Conservation (phyloP, 208 protist species). For the Crithidia mellificae region DNA sequence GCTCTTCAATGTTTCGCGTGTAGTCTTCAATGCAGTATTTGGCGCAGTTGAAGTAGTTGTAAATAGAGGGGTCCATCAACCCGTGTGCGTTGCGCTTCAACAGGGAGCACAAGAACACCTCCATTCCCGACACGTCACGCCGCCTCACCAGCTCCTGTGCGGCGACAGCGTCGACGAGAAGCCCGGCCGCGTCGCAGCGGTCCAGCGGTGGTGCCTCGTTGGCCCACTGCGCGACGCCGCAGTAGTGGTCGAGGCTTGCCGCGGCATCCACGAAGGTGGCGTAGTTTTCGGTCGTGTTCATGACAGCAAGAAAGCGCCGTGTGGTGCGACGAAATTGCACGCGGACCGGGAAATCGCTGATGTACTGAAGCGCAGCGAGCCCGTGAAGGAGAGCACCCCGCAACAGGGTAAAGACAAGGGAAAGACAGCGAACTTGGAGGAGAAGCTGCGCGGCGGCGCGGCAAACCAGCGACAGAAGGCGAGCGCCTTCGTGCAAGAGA, state of each 20-base stretch:
- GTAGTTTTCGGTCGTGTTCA: constrained; percentile 58
- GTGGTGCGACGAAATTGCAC: constrained; percentile 45
- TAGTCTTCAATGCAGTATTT: constrained; percentile 59
- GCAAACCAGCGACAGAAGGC: neutral
- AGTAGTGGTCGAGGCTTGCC: constrained; percentile 41
- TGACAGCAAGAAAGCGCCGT: constrained; percentile 47
- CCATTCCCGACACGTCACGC: constrained; percentile 33
- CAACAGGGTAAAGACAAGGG: neutral
- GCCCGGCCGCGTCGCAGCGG: constrained; percentile 38
- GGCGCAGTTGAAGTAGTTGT: constrained; percentile 49
- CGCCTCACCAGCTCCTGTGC: constrained; percentile 32
- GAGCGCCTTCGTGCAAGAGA: neutral
- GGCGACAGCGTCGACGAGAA: constrained; percentile 39
- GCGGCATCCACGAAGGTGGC: constrained; percentile 42
- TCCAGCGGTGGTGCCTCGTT: constrained; percentile 26
- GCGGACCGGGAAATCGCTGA: constrained; percentile 35
- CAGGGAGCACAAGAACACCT: constrained; percentile 41
- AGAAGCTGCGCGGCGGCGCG: neutral
- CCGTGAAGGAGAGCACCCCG: constrained; percentile 7
- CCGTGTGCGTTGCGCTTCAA: constrained; percentile 57
- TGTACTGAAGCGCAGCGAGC: constrained; percentile 21
- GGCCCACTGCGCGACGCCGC: constrained; percentile 45
- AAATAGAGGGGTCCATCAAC: constrained; percentile 47
- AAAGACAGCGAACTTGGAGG: constrained; percentile 1
- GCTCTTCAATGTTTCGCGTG: constrained; percentile 26